These are phyloP conservation scores for Guyanaporus albipodus DNA, from an alignment of 768 basidiomycete genomes.

Conservation along the genomic window DNA sequence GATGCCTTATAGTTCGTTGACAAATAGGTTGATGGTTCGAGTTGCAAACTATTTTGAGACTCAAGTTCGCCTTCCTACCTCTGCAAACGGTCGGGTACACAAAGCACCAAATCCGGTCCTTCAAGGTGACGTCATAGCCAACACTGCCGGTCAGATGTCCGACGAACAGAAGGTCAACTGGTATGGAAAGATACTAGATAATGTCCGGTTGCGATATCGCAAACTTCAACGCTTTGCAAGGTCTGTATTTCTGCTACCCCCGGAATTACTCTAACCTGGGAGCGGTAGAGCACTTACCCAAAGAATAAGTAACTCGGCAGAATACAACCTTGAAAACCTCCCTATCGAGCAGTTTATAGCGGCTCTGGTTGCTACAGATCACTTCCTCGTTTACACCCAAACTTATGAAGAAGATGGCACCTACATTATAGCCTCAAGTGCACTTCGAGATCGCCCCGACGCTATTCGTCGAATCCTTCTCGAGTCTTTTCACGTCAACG, in stretches of 20 bases:
- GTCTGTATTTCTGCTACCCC: conserved; percentile 34
- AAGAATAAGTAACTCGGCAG: conserved; percentile 90
- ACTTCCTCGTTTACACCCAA: conserved; percentile 92
- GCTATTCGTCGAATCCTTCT: conserved; percentile 75
- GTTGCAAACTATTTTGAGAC: conserved; percentile 94
- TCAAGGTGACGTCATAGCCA: conserved; percentile 34
- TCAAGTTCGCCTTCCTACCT: conserved; percentile 75
- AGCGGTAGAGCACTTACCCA: conserved; percentile 62
- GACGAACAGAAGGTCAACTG: conserved; percentile 80
- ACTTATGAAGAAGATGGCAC: conserved; percentile 84
- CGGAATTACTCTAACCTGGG: conserved; percentile 2
- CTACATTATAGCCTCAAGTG: conserved; percentile 81
- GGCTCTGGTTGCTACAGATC: conserved; percentile 75
- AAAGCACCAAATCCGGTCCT: conserved; percentile 33
- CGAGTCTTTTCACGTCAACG: conserved; percentile 80
- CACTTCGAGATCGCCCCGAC: conserved; percentile 72
- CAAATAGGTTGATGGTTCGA: conserved; percentile 88
- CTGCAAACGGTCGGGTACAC: conserved; percentile 30
- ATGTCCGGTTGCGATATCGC: conserved; percentile 85
- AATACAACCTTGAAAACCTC: conserved; percentile 76
- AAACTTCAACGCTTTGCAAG: conserved; percentile 92
- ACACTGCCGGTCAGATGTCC: conserved; percentile 54
- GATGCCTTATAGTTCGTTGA: conserved; percentile 67
- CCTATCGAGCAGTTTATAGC: conserved; percentile 78
- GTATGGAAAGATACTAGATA: conserved; percentile 92